phyloP scores from a whole-genome alignment of 1,139 yeast genomes.

The Lodderomyces orthopsilosis region DNA sequence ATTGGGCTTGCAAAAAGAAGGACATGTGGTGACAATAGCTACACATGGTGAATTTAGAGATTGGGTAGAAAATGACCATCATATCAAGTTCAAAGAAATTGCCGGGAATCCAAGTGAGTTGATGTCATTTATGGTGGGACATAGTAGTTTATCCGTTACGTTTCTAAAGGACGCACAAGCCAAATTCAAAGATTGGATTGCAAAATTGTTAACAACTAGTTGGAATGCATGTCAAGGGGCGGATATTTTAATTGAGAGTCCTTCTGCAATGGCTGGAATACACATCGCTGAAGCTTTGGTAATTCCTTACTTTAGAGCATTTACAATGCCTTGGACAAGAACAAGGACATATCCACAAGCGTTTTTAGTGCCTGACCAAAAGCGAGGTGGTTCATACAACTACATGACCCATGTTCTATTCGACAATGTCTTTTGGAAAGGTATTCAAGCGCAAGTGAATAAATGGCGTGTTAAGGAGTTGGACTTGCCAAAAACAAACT shows the following conservation, averaged over 20 bases:
- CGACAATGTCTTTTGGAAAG: constrained; percentile 92
- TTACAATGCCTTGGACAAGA: constrained; percentile 98
- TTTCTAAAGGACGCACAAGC: constrained; percentile 80
- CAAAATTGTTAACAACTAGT: constrained; percentile 61
- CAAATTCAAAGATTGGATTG: constrained; percentile 78
- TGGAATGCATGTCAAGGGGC: constrained; percentile 87
- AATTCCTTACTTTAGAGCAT: constrained; percentile 90
- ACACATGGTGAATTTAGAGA: constrained; percentile 78
- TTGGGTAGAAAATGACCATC: constrained; percentile 63
- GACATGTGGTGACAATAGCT: constrained; percentile 80
- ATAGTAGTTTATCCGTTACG: constrained; percentile 82
- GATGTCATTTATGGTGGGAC: constrained; percentile 89
- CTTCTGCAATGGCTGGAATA: constrained; percentile 93
- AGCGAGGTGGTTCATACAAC: constrained; percentile 88
- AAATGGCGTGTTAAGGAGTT: constrained; percentile 76
- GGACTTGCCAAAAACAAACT: constrained; percentile 63
- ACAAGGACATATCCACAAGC: constrained; percentile 97
- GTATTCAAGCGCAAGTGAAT: constrained; percentile 85
- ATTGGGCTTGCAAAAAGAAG: constrained; percentile 71
- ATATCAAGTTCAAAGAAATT: constrained; percentile 64
- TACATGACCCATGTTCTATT: constrained; percentile 89
- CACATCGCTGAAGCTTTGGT: constrained; percentile 91
- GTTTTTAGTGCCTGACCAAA: constrained; percentile 89
- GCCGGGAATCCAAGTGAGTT: constrained; percentile 94
- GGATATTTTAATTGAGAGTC: constrained; percentile 86